Conservation (phyloP, 2,329 filamentous ascomycete species). For the Paraphoma chrysanthemicola region DNA sequence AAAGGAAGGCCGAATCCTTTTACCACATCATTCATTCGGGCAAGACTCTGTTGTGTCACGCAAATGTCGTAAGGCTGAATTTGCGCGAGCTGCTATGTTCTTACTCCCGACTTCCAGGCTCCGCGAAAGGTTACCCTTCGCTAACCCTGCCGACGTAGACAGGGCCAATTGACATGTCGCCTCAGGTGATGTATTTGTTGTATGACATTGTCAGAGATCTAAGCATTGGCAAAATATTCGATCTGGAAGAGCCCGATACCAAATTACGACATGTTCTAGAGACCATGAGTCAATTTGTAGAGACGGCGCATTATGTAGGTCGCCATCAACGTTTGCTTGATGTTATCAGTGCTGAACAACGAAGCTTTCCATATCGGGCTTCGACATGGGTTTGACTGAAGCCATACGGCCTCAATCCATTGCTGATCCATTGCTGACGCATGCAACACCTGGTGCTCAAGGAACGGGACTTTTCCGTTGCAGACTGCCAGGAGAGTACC, state of each 20-base stretch:
- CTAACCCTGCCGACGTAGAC: too few species aligned
- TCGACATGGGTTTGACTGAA: slow-evolving; percentile 28
- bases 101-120: too few species aligned
- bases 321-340: neutral
- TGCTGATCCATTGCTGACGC: too few species aligned
- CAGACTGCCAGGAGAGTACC: slow-evolving; percentile 19
- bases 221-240: slow-evolving; percentile 47
- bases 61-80: too few species aligned
- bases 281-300: slow-evolving; percentile 24
- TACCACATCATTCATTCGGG: too few species aligned
- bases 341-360: neutral
- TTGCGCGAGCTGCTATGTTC: too few species aligned
- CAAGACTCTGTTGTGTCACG: too few species aligned
- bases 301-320: slow-evolving; percentile 25
- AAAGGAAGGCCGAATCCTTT: too few species aligned
- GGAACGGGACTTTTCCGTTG: slow-evolving; percentile 25
- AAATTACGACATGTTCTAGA: slow-evolving; percentile 27
- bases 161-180: slow-evolving; percentile 25
- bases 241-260: slow-evolving; percentile 36
- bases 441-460: slow-evolving; percentile 21
- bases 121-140: too few species aligned
- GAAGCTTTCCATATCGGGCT: slow-evolving; percentile 7
- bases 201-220: slow-evolving; percentile 57
- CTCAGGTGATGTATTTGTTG: slow-evolving; percentile 44
- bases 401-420: slow-evolving; percentile 27